Evolutionary conservation across 2,329 filamentous ascomycete species (phyloP).

Genomic region (Cordyceps fumosorosea): DNA sequence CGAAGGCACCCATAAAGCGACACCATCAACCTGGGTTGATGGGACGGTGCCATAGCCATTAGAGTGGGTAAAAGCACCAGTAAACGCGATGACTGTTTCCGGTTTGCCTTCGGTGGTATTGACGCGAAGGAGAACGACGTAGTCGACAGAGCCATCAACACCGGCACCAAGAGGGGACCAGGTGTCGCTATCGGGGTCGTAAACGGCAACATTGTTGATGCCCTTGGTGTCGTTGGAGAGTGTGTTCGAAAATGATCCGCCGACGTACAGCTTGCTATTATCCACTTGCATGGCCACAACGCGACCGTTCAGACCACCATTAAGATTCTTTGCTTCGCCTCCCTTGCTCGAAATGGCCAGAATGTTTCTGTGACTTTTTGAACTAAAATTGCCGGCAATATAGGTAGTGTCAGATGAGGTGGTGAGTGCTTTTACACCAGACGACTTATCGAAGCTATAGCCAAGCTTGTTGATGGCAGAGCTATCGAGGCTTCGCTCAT

Average conservation of each 20-base stretch:
- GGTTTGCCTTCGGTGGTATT: conserved; percentile 65
- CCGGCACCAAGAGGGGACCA: conserved; percentile 82
- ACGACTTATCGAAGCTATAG: conserved; percentile 57
- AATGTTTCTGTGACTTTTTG: conserved; percentile 63
- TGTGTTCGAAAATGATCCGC: conserved; percentile 77
- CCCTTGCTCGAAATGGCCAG: conserved; percentile 58
- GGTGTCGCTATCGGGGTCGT: conserved; percentile 57
- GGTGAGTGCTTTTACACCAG: conserved; percentile 63
- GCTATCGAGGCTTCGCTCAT: conserved; percentile 55
- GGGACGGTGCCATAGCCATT: conserved; percentile 58
- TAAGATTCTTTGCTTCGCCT: conserved; percentile 55
- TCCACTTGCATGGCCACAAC: conserved; percentile 68
- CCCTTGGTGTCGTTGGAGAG: conserved; percentile 53
- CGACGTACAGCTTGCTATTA: conserved; percentile 65
- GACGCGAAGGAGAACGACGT: conserved; percentile 69
- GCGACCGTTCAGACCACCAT: conserved; percentile 71
- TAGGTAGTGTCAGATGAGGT: conserved; percentile 60
- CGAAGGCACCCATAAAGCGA: conserved; percentile 90
- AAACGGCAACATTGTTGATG: conserved; percentile 70
- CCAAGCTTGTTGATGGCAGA: conserved; percentile 76
- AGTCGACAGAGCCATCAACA: conserved; percentile 70
- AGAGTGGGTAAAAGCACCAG: conserved; percentile 70
- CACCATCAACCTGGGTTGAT: conserved; percentile 59
- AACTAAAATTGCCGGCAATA: conserved; percentile 79
- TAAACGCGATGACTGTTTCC: conserved; percentile 72